phyloP scores from a whole-genome alignment of 768 basidiomycete species.

The Rhizopogon salebrosus region DNA sequence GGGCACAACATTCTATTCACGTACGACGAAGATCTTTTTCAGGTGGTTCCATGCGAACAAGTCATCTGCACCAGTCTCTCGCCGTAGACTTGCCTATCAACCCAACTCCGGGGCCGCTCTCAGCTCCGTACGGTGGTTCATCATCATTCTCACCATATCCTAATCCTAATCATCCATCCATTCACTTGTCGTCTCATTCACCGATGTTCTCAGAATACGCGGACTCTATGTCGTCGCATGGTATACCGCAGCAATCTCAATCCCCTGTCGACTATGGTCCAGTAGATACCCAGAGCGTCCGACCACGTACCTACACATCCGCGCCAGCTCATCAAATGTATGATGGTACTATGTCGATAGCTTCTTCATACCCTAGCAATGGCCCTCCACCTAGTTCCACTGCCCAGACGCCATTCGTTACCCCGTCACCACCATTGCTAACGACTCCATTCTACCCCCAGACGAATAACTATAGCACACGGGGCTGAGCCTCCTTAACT shows the following conservation, averaged over 20 bases:
- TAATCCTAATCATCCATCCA: constrained; percentile 1
- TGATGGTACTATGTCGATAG: constrained; percentile 8
- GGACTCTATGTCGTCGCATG: constrained; percentile 6
- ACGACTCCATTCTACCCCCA: constrained; percentile 27
- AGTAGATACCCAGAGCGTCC: constrained; percentile 7
- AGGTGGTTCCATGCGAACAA: constrained; percentile 1
- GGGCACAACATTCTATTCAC: constrained; percentile 13
- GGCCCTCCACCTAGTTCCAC: constrained; percentile 5
- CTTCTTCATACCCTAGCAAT: constrained; percentile 8
- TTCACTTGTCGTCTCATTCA: constrained; percentile 7
- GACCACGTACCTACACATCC: constrained; percentile 16
- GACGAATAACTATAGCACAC: constrained; percentile 3
- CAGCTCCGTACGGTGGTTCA: constrained; percentile 5
- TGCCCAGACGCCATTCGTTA: constrained; percentile 9
- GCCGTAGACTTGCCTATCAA: constrained; percentile 7
- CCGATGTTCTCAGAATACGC: constrained; percentile 14
- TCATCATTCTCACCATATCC: constrained; percentile 13
- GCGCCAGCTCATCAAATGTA: constrained; percentile 12
- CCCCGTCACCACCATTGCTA: constrained; percentile 21
- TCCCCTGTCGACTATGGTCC: constrained; percentile 6
- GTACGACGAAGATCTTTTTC: constrained; percentile 29
- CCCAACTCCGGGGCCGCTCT: constrained; percentile 7
- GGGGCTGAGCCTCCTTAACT: constrained; percentile 5
- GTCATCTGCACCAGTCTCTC: constrained; percentile 10
- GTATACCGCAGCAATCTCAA: constrained; percentile 8